phyloP scores from a whole-genome alignment of 176 grass and related monocot genomes.

The Avena atlantica region DNA sequence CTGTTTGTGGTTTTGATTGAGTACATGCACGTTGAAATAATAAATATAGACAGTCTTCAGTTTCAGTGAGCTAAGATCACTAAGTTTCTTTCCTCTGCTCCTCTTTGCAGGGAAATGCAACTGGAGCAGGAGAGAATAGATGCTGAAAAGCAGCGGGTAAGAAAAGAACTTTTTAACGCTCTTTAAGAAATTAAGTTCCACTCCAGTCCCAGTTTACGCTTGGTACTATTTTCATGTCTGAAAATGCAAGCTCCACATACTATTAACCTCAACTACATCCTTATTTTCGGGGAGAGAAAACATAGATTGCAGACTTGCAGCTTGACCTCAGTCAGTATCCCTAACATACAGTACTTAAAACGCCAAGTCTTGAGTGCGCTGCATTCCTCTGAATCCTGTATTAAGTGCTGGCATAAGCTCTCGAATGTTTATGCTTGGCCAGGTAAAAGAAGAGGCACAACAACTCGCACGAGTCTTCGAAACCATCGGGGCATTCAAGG shows the following conservation, averaged over 20 bases:
- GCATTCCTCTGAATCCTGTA: not conserved
- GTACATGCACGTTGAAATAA: too few relatives aligned
- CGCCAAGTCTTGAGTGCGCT: not conserved
- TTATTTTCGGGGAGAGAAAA: not conserved
- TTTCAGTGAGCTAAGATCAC: not conserved
- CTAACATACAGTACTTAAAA: not conserved
- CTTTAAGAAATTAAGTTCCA: not conserved
- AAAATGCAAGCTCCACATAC: not conserved
- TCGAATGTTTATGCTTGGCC: conserved; percentile 27
- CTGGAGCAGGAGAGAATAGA: conserved; percentile 89
- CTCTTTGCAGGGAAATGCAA: conserved; percentile 81
- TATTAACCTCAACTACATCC: not conserved
- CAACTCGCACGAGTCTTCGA: conserved; percentile 84
- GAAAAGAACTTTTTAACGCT: not conserved
- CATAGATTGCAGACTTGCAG: not conserved
- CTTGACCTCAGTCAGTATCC: not conserved
- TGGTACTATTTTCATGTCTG: too few relatives aligned
- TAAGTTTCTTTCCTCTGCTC: not conserved
- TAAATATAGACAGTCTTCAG: too few relatives aligned
- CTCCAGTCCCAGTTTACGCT: not conserved
- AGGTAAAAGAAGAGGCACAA: conserved; percentile 94
- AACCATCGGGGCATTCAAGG: conserved; percentile 88
- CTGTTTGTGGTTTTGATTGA: too few relatives aligned
- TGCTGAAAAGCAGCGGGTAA: conserved; percentile 80
- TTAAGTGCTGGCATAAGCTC: not conserved